Conservation (phyloP, 495 filamentous ascomycete species). For the Penicillium odoratum region DNA sequence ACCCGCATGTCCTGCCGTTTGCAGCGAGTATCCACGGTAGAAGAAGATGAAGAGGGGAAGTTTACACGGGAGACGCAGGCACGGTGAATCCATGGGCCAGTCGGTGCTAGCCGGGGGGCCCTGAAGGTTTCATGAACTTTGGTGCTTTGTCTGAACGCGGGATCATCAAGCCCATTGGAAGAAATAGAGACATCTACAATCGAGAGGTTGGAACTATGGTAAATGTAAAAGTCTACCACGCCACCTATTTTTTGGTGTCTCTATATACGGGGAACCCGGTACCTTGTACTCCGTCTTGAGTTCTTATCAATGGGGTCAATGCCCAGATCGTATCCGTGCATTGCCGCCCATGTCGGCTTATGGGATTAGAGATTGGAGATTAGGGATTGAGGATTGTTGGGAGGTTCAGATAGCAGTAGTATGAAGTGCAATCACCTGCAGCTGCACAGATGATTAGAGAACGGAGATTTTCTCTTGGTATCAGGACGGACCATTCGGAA, state of each 20-base stretch:
- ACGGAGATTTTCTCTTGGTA: slow-evolving; percentile 13
- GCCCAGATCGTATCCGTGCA: neutral
- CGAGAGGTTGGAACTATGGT: no score
- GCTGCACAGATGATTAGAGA: neutral
- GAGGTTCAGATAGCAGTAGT: neutral
- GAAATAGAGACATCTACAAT: no score
- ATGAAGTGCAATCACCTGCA: neutral
- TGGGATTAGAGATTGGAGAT: neutral
- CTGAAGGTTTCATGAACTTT: slow-evolving; percentile 23
- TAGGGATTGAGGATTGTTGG: neutral
- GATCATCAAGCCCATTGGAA: neutral
- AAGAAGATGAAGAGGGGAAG: slow-evolving; percentile 1
- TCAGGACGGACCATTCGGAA: slow-evolving; percentile 28
- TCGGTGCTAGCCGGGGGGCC: slow-evolving; percentile 19
- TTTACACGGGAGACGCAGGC: slow-evolving; percentile 22
- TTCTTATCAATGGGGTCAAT: slow-evolving; percentile 9
- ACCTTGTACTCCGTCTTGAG: neutral
- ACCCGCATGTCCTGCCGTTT: slow-evolving; percentile 19
- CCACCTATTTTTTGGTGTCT: neutral
- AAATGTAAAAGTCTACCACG: no score
- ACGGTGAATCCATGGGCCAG: slow-evolving; percentile 20
- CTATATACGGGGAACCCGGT: neutral
- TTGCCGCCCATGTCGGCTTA: neutral
- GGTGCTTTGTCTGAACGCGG: slow-evolving; percentile 10
- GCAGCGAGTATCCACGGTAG: slow-evolving; percentile 9